phyloP scores from a whole-genome alignment of 768 basidiomycete genomes.

The Tylopilus felleus region DNA sequence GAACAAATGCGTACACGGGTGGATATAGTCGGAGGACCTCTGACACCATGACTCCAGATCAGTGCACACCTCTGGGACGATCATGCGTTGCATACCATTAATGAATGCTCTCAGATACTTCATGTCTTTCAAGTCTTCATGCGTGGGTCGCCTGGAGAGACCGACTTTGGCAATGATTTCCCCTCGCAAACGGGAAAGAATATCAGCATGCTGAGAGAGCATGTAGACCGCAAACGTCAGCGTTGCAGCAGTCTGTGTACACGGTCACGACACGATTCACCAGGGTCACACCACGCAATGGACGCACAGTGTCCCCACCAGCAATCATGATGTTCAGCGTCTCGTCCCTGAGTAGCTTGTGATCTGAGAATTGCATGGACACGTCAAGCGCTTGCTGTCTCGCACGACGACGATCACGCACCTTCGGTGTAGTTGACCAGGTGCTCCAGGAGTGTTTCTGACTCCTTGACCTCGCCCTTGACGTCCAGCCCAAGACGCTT shows the following conservation, averaged over 20 bases:
- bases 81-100: slow-evolving; percentile 42
- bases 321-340: slow-evolving; percentile 30
- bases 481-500: slow-evolving; percentile 5
- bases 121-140: slow-evolving; percentile 58
- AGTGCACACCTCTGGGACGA: not conserved
- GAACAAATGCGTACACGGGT: slow-evolving; percentile 20
- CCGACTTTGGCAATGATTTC: slow-evolving; percentile 58
- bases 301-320: slow-evolving; percentile 42
- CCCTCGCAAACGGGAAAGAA: slow-evolving; percentile 46
- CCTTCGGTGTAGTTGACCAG: slow-evolving; percentile 54
- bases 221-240: slow-evolving; percentile 39
- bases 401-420: slow-evolving; percentile 18
- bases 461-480: slow-evolving; percentile 33
- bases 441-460: slow-evolving; percentile 48
- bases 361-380: slow-evolving; percentile 16
- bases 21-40: slow-evolving; percentile 34
- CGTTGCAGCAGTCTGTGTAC: slow-evolving; percentile 30
- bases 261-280: not conserved
- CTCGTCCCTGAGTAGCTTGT: slow-evolving; percentile 24
- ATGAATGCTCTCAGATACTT: slow-evolving; percentile 63
- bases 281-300: not conserved
- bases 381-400: not conserved
- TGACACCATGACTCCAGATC: slow-evolving; percentile 6
- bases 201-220: slow-evolving; percentile 50
- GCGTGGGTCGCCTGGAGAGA: slow-evolving; percentile 43